A percentile compares a stretch with the other conserved stretches of the same genome.
Conservation (phyloP, 2,329 filamentous ascomycete genomes). For the Fusarium chaquense region DNA sequence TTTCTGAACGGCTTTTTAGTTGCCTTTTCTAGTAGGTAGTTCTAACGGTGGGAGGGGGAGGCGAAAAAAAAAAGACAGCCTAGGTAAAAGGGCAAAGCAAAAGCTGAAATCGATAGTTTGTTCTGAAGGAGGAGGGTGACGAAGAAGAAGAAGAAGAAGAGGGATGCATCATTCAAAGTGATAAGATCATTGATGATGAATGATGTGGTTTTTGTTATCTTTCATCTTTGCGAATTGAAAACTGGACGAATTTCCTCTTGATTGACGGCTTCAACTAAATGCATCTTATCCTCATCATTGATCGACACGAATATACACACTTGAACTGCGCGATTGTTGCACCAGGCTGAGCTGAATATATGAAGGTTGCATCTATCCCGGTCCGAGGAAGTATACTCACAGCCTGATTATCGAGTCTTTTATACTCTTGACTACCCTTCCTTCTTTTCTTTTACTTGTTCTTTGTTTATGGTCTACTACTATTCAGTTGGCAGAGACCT, state of each 20-base stretch:
- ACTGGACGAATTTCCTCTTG: background rate
- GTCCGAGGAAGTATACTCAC: slow-evolving; percentile 4
- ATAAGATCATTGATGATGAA: slow-evolving; percentile 1
- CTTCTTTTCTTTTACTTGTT: background rate
- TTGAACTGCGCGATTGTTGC: background rate
- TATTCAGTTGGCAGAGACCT: slow-evolving; percentile 14
- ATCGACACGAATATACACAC: background rate
- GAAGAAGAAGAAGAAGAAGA: too few relatives aligned
- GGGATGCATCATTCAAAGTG: background rate
- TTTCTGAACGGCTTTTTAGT: slow-evolving; percentile 17
- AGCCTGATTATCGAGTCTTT: slow-evolving; percentile 7
- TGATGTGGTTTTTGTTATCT: background rate
- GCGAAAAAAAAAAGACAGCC: slow-evolving; percentile 10
- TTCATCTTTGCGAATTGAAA: slow-evolving; percentile 11
- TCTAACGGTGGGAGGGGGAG: slow-evolving; percentile 8
- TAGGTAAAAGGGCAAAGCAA: background rate
- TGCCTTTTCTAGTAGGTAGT: background rate
- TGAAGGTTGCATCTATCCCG: slow-evolving; percentile 12
- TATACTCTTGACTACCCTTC: background rate
- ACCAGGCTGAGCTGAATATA: slow-evolving; percentile 15
- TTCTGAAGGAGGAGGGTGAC: slow-evolving; percentile 6
- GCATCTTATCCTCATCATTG: background rate
- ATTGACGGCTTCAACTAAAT: background rate
- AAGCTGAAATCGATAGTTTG: slow-evolving; percentile 27
- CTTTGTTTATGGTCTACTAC: background rate